Evolutionary conservation across 169 alveolate genomes (phyloP), one percentile per base, ranked within the genome.

Genomic region (Theileria annulata): DNA sequence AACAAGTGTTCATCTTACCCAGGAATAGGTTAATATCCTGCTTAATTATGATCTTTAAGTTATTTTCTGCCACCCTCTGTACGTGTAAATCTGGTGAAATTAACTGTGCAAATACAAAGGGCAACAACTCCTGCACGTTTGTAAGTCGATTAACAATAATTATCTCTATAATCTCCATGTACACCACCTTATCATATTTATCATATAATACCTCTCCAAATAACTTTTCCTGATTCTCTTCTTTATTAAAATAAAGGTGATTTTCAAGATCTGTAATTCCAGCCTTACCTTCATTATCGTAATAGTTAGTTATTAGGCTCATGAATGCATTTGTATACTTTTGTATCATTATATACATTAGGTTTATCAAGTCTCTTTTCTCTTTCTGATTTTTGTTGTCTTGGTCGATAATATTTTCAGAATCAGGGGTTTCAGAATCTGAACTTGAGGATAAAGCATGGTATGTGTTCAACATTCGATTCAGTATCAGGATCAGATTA

Each of bases 31-130:
- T 75, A 5, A 76, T 35, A 35, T 80, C 87, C 69, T 71, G 64
- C 27, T 70, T 67, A 2, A 75, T 71, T 21, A 80, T 70, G 19
- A 75, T 33, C 72, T 80, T 80, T 19, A 80, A 33, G 17, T 64
- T 75, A 48, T 80, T 75, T 60, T 80, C 87, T 3, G 87, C 75
- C 21, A 80, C 64, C 8, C 87, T 62, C 77, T 80, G 87, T n/a
- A 58, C 47, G 71, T 80, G 72, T 25, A 51, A 25, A 21, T 80
- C 87, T 47, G 54, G 58, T 10, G 87, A 70, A 9, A 80, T 31
- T 2, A 80, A 33, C 69, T 80, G 75, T 30, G 66, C 63, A 31
- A 80, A 80, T 31, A 80, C 47, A 30, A 80, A 80, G 8, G 78
- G 72, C 56, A 58, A 30, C 28, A 80, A 10, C 21, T 68, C 54